Percentiles rank a stretch among this genome's conserved stretches.
phyloP scores from a whole-genome alignment of 305 asterid species.

The Fraxinus dipetala region DNA sequence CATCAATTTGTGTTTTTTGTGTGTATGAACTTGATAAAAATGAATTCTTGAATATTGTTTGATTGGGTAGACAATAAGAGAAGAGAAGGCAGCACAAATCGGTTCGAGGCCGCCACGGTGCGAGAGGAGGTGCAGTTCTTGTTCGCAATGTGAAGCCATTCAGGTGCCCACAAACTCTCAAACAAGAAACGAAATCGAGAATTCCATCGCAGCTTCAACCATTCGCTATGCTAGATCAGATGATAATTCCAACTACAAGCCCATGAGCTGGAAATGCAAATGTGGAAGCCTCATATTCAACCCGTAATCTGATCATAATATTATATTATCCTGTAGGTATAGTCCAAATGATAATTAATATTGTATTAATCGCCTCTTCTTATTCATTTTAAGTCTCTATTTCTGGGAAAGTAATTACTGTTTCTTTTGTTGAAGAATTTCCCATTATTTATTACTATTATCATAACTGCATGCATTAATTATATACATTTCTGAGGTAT shows the following conservation, averaged over 20 bases:
- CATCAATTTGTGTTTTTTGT: background rate
- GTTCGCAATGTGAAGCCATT: conserved; percentile 52
- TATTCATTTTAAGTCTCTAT: background rate
- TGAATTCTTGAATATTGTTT: background rate
- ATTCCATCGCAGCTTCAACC: conserved; percentile 16
- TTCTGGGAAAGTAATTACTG: conserved; percentile 11
- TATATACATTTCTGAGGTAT: conserved; percentile 22
- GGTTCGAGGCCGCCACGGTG: conserved; percentile 59
- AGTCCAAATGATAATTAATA: background rate
- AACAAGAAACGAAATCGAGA: conserved; percentile 22
- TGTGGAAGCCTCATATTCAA: conserved; percentile 72
- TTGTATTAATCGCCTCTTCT: background rate
- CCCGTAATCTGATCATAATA: conserved; percentile 34
- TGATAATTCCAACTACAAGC: conserved; percentile 69
- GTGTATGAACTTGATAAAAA: background rate
- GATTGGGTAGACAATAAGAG: conserved; percentile 21
- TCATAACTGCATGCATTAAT: conserved; percentile 19
- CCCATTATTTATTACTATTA: background rate
- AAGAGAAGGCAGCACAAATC: conserved; percentile 27
- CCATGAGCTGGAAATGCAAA: conserved; percentile 89
- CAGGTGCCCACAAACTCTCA: conserved; percentile 56
- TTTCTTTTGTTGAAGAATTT: conserved; percentile 15
- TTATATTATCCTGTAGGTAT: background rate
- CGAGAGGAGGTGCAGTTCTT: conserved; percentile 39
- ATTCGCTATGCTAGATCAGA: conserved; percentile 29